Base-by-base conservation (phyloP, 2,329 filamentous ascomycete species). In the Aspergillus brasiliensis region DNA sequence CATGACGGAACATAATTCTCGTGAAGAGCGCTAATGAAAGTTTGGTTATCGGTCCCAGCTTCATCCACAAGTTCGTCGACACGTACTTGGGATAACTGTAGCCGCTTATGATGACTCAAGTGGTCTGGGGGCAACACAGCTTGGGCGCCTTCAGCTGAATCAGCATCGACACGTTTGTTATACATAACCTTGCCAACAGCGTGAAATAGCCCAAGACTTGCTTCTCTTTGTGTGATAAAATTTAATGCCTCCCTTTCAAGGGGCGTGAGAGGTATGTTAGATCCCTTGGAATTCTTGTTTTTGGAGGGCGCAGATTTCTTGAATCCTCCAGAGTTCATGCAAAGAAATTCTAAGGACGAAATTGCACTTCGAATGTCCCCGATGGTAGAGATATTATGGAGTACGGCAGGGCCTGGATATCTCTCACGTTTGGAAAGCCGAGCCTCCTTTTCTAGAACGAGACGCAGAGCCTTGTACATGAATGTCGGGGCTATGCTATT, bases 161-260 rank as follows among this genome's bases (percentile, higher is more conserved):
- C 48, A 62, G 73, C 27, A 57, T 89, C 86, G 21, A 90, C 84
- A 48, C 95, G 86, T 74, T 97, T 99, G 79, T 99, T 99, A 79
- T 98, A 96, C 0, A 98, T 88, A 2, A 99, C 91, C 73, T 95
- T 97, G 3, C 94, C 95, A 11, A 98, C 91, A 0, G 95, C 92
- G 74, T 99, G 95, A 71, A 99, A 99, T 53, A 99, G 92, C 1
- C 94, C 95, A 2, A 99, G 81, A 63, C 89, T 97, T 15, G 91
- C 89, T 77, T 98, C 95, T 58, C 95, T 86, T 70, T 93, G 91
- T 0, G 91, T 92, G 21, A 98, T 86, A 60, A 95, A 80, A 70
- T 92, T 87, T 8, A 98, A 77, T 5, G 88, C 93, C 63, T 96
- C 89, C 60, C 86, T 82, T 74, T 98, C 95, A 70, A 89, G 88